phyloP scores from a whole-genome alignment of 2,329 filamentous ascomycete species.

The Hypoxylon sp. region DNA sequence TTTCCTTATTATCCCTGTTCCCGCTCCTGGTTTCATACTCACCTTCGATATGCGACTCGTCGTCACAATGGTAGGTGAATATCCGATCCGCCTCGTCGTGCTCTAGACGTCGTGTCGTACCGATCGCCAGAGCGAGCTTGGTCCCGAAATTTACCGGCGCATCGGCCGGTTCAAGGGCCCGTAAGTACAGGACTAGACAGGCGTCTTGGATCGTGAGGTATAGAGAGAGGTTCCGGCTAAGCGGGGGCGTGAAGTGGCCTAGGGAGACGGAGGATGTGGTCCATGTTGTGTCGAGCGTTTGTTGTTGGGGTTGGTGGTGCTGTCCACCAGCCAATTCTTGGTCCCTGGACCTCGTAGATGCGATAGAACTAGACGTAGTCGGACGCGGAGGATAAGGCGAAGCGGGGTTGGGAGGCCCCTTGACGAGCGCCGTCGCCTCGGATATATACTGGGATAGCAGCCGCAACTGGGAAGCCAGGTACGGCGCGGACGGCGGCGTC shows the following conservation, averaged over 20 bases:
- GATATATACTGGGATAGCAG: slow-evolving; percentile 69
- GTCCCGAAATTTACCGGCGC: slow-evolving; percentile 73
- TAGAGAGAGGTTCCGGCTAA: slow-evolving; percentile 80
- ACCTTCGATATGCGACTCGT: slow-evolving; percentile 40
- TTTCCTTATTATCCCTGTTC: slow-evolving; percentile 8
- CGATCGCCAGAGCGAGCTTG: slow-evolving; percentile 79
- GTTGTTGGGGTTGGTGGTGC: slow-evolving; percentile 4
- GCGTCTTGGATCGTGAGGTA: slow-evolving; percentile 79
- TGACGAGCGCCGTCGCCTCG: slow-evolving; percentile 67
- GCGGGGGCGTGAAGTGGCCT: slow-evolving; percentile 50
- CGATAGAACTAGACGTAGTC: background rate
- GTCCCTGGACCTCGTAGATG: background rate
- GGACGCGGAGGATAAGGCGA: background rate
- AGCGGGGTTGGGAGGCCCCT: slow-evolving; percentile 65
- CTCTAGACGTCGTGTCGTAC: slow-evolving; percentile 73
- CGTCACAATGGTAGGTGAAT: slow-evolving; percentile 71
- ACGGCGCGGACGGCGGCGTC: slow-evolving; percentile 65
- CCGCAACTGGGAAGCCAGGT: slow-evolving; percentile 70
- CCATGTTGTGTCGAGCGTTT: slow-evolving; percentile 43
- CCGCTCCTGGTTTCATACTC: slow-evolving; percentile 1
- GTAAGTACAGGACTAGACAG: slow-evolving; percentile 77
- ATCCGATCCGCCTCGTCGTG: slow-evolving; percentile 86
- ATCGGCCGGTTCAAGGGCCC: slow-evolving; percentile 78
- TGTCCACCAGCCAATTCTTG: background rate
- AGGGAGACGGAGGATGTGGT: slow-evolving; percentile 54